Base-by-base conservation (phyloP, 2,329 filamentous ascomycete genomes). In the Exophiala dermatitidis region DNA sequence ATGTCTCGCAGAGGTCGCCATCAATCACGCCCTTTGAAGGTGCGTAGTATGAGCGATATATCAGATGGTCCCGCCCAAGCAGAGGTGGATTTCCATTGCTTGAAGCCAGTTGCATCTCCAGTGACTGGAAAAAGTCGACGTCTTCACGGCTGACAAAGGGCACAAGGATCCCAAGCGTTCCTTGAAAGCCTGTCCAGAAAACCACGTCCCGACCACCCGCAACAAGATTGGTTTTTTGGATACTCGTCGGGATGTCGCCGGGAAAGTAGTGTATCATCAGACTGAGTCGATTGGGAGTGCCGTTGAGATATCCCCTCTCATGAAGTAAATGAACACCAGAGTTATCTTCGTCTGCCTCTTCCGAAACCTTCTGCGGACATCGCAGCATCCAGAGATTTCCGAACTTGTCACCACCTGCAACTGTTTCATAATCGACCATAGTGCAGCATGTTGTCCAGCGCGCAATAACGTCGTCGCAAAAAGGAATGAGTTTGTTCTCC, bases 391-490 rank as follows among this genome's bases (percentile, higher is more conserved):
- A 98, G 10, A 98, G 72, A 64, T 98, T 98, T 56, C 93, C 94
- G 61, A 98, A 99, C 67, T 96, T 97, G 74, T 99, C 93, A 34
- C 91, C 91, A 34, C 91, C 93, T 2, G 90, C 90, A 28, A 88
- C 83, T 1, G 93, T 95, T 68, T 98, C 93, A 69, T 98, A 99
- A 71, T 99, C 93, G 1, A 97, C 84, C 89, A 98, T 95, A 2
- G 90, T 81, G 0, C 87, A 86, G 62, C 87, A 87, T 0, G 89
- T 95, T 1, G 89, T 95, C 88, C 90, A 97, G 32, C 93, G 83
- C 47, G 90, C 79, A 56, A 96, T 80, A 4, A 84, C 86, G 67
- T 99, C 93, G 66, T 98, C 93, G 12, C 81, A 88, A 65, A 98
- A 98, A 0, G 91, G 87, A 55, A 98, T 94, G 45, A 98, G 76